A percentile compares a stretch with the other conserved stretches of the same genome.
Evolutionary conservation across 495 filamentous ascomycete species (phyloP).

Genomic region (Aspergillus leporis): DNA sequence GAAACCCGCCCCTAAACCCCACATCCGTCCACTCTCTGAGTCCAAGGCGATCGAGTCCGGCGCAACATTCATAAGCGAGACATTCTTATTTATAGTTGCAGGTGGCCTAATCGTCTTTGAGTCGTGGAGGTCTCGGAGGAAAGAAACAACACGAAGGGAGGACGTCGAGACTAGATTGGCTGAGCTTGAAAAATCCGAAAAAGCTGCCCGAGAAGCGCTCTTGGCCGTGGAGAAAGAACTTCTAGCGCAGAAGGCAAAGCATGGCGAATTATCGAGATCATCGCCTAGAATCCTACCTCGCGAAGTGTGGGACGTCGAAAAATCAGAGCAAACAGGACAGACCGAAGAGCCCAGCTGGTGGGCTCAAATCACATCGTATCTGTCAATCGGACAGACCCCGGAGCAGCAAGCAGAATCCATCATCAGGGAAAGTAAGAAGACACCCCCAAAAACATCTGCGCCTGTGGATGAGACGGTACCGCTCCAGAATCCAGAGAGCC

Average conservation of each 20-base stretch:
- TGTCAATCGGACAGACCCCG: constrained; percentile 27
- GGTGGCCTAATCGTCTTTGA: constrained; percentile 80
- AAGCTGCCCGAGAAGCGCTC: constrained; percentile 56
- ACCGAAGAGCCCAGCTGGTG: constrained; percentile 32
- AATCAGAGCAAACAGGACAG: constrained; percentile 30
- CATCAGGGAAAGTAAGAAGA: constrained; percentile 14
- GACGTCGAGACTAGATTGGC: constrained; percentile 69
- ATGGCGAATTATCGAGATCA: constrained; percentile 30
- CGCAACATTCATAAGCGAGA: constrained; percentile 90
- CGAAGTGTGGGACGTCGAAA: constrained; percentile 46
- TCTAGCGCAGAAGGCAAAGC: constrained; percentile 53
- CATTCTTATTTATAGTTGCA: constrained; percentile 84
- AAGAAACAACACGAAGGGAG: constrained; percentile 74
- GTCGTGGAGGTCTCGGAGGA: constrained; percentile 69
- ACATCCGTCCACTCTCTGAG: constrained; percentile 80
- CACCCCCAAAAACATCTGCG: constrained; percentile 5
- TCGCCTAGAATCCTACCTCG: constrained; percentile 43
- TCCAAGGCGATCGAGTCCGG: constrained; percentile 93
- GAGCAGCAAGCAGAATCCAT: constrained; percentile 18
- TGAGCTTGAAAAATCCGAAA: constrained; percentile 65
- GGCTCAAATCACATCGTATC: constrained; percentile 34
- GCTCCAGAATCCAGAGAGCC: neutral
- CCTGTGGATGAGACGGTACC: neutral
- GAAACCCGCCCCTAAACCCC: constrained; percentile 43
- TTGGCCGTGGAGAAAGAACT: constrained; percentile 68